Evolutionary conservation across 768 basidiomycete species (phyloP).

Genomic region (Tylopilus plumbeoviolaceoides): DNA sequence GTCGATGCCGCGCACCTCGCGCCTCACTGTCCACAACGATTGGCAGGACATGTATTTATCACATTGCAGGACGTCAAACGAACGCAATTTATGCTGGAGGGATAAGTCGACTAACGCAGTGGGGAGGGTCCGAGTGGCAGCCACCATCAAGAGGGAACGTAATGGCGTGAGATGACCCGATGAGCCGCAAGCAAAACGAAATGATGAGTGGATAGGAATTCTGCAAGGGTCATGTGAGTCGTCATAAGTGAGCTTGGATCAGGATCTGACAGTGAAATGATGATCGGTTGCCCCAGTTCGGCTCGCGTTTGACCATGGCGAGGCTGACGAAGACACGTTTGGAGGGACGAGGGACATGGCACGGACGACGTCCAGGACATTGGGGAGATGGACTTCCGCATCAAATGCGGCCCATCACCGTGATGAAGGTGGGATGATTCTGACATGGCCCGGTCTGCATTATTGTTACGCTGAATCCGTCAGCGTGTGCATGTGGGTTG

Average conservation of each 20-base stretch:
- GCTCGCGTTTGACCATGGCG: not conserved
- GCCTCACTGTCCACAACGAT: no score
- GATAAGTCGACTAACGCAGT: no score
- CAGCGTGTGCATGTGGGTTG: not conserved
- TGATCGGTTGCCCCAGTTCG: not conserved
- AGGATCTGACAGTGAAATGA: not conserved
- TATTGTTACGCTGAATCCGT: not conserved
- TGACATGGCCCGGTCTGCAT: not conserved
- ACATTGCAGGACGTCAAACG: no score
- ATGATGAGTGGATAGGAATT: not conserved
- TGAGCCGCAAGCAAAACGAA: no score
- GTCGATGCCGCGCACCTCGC: no score
- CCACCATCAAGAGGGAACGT: not conserved
- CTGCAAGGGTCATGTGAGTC: not conserved
- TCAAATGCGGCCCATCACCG: not conserved
- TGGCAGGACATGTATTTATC: no score
- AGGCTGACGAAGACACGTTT: not conserved
- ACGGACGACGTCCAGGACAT: not conserved
- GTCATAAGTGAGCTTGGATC: not conserved
- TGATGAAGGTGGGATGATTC: not conserved
- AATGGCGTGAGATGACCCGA: not conserved
- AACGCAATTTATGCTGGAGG: no score
- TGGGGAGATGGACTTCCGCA: not conserved
- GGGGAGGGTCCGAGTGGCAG: no score
- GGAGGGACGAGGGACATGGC: not conserved